These are phyloP conservation scores for Kingdonia uniflora DNA, from an alignment of 164 flowering plant genomes.

Conservation along the genomic window DNA sequence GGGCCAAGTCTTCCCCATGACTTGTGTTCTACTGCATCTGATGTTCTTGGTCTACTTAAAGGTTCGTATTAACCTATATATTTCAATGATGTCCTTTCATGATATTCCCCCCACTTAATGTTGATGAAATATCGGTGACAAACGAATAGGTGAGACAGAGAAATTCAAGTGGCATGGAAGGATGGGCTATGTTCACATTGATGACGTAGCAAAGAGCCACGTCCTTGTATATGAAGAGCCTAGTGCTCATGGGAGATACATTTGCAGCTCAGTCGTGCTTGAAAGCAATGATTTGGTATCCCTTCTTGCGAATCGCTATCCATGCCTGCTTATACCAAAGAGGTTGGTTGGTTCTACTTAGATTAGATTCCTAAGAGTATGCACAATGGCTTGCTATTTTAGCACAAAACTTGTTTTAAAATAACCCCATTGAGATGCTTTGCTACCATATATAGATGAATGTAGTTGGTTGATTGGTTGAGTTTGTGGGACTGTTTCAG, in stretches of 20 bases:
- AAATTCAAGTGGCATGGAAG: conserved; percentile 68
- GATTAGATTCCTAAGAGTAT: no score
- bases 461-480: no score
- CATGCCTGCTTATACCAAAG: conserved; percentile 46
- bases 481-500: no score
- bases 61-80: conserved; percentile 24
- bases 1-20: conserved; percentile 75
- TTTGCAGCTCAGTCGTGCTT: conserved; percentile 60
- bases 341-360: no score
- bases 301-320: conserved; percentile 44
- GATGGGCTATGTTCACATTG: conserved; percentile 93
- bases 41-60: conserved; percentile 63
- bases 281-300: conserved; percentile 50
- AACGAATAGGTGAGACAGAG: conserved; percentile 46
- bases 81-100: neutral
- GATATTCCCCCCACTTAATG: neutral
- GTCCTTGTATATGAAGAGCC: conserved; percentile 59
- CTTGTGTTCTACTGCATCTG: conserved; percentile 60
- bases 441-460: no score
- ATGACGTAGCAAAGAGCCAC: conserved; percentile 77
- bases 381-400: no score
- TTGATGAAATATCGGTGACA: neutral
- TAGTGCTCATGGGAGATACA: conserved; percentile 54
- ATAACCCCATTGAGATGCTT: no score
- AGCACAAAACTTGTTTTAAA: no score